Evolutionary conservation across 2,329 filamentous ascomycete species (phyloP).

Genomic region (Pseudogymnoascus sp.): DNA sequence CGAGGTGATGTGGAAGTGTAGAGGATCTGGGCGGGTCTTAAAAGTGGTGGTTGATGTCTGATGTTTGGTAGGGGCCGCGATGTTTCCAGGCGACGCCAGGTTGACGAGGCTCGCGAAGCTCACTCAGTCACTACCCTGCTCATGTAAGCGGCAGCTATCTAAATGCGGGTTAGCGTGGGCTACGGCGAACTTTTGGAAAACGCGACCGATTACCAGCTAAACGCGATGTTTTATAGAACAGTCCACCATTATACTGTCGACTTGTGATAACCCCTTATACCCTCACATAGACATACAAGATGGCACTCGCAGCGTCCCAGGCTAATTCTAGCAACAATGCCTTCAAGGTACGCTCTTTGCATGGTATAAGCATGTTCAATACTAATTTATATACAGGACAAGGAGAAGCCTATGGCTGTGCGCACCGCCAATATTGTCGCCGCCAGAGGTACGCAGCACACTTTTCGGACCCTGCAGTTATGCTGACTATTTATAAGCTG

Average conservation of each 20-base stretch:
- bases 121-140: neutral
- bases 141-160: constrained; percentile 13
- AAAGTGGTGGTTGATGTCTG: constrained; percentile 5
- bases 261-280: constrained; percentile 15
- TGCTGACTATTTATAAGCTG: constrained; percentile 48
- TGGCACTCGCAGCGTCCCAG: constrained; percentile 33
- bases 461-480: constrained; percentile 13
- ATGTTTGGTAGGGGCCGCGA: constrained; percentile 5
- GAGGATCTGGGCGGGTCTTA: neutral
- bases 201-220: constrained; percentile 18
- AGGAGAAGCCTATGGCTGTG: constrained; percentile 98
- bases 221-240: constrained; percentile 18
- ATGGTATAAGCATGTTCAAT: constrained; percentile 16
- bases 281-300: constrained; percentile 28
- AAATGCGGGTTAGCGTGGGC: constrained; percentile 14
- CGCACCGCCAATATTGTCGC: constrained; percentile 95
- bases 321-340: constrained; percentile 49
- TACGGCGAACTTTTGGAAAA: constrained; percentile 14
- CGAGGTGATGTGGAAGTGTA: constrained; percentile 3
- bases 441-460: constrained; percentile 63
- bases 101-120: constrained; percentile 10
- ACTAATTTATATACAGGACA: constrained; percentile 46
- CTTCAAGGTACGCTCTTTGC: constrained; percentile 47
- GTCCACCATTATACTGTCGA: constrained; percentile 9
- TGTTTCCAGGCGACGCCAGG: constrained; percentile 4